phyloP scores from a whole-genome alignment of 768 basidiomycete species.

The Auricularia heimuer region DNA sequence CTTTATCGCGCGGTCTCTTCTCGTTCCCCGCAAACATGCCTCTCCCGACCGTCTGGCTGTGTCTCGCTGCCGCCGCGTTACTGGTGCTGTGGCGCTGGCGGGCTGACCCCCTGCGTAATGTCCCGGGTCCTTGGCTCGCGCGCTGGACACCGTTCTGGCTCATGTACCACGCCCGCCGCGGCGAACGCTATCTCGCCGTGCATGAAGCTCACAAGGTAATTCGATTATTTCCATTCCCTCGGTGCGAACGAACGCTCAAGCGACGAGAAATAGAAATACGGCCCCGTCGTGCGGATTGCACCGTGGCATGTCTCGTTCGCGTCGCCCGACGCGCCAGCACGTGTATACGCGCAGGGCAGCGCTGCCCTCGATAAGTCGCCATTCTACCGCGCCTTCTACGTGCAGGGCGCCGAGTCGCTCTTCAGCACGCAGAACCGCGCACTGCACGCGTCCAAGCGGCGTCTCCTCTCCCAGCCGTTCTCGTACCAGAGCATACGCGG shows the following conservation, averaged over 20 bases:
- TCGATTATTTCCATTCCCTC: background rate
- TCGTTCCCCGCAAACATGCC: background rate
- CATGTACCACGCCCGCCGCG: conserved; percentile 22
- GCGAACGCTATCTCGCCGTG: conserved; percentile 22
- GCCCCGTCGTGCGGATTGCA: conserved; percentile 22
- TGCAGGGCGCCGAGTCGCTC: conserved; percentile 15
- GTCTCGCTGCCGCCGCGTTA: background rate
- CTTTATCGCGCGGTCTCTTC: background rate
- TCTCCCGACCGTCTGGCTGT: background rate
- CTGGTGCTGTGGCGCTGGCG: background rate
- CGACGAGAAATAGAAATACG: conserved; percentile 16
- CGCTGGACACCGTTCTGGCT: conserved; percentile 24
- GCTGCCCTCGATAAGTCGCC: conserved; percentile 21
- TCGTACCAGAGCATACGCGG: conserved; percentile 8
- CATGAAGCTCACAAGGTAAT: conserved; percentile 21
- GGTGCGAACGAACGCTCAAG: too few relatives aligned
- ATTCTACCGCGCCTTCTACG: conserved; percentile 25
- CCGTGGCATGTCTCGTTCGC: conserved; percentile 27
- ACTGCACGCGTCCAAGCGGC: conserved; percentile 24
- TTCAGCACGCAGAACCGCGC: conserved; percentile 24
- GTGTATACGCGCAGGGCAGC: conserved; percentile 25
- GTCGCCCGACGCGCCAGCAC: conserved; percentile 17
- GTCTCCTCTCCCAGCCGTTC: conserved; percentile 25
- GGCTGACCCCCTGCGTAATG: conserved; percentile 7
- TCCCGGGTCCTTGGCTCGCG: conserved; percentile 24